A percentile compares a stretch with the other conserved stretches of the same genome.
Conservation (phyloP, 352 stramenopile species). For the Phytophthora kernoviae region DNA sequence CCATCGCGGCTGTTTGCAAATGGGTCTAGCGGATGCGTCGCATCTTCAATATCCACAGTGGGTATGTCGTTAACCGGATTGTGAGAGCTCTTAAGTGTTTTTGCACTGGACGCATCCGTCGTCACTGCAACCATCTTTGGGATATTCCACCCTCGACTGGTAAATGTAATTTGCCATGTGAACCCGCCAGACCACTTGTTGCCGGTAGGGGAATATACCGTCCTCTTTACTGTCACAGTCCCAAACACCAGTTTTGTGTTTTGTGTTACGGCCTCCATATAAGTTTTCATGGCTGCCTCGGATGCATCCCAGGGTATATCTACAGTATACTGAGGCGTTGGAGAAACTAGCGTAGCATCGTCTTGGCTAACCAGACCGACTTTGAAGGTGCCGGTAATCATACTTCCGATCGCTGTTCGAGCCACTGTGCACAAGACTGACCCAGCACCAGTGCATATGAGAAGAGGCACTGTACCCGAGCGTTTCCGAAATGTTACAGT, state of each 20-base stretch:
- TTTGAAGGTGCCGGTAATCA: slow-evolving; percentile 70
- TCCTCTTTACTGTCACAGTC: slow-evolving; percentile 75
- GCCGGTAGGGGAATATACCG: slow-evolving; percentile 71
- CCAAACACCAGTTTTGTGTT: slow-evolving; percentile 81
- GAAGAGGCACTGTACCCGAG: slow-evolving; percentile 59
- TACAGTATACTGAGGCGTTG: slow-evolving; percentile 20
- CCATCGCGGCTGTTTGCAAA: slow-evolving; percentile 79
- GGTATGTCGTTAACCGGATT: slow-evolving; percentile 12
- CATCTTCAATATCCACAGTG: slow-evolving; percentile 51
- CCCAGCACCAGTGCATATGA: slow-evolving; percentile 49
- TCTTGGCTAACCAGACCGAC: slow-evolving; percentile 56
- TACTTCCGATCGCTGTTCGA: slow-evolving; percentile 56
- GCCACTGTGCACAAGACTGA: slow-evolving; percentile 39
- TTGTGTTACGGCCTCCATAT: slow-evolving; percentile 41
- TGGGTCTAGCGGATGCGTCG: slow-evolving; percentile 26
- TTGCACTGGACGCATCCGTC: background rate
- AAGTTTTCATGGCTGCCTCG: slow-evolving; percentile 60
- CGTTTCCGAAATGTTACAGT: slow-evolving; percentile 65
- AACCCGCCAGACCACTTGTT: slow-evolving; percentile 94
- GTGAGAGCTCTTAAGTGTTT: slow-evolving; percentile 31
- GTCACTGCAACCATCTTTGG: slow-evolving; percentile 62
- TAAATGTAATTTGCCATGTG: slow-evolving; percentile 94
- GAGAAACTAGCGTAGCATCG: slow-evolving; percentile 8
- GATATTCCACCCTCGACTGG: slow-evolving; percentile 81
- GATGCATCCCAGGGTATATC: slow-evolving; percentile 80